Percentiles rank a stretch among this genome's conserved stretches.
Evolutionary conservation across 495 filamentous ascomycete species (phyloP).

Genomic region (Lophium mytilinum): DNA sequence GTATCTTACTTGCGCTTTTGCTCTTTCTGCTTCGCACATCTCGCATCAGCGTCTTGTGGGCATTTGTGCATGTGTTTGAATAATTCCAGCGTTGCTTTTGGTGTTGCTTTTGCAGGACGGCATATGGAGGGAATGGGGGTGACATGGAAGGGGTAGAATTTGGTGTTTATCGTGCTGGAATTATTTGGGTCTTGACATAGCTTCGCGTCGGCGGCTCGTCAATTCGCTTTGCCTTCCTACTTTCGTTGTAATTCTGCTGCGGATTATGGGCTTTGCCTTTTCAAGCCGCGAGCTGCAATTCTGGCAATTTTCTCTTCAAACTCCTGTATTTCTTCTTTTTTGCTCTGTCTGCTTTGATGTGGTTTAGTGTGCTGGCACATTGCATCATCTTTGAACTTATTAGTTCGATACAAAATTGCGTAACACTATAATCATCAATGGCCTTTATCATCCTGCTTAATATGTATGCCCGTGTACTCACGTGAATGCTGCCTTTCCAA

Average conservation of each 20-base stretch:
- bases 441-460: too few relatives aligned
- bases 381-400: not conserved
- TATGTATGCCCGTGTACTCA: too few relatives aligned
- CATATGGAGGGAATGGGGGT: not conserved
- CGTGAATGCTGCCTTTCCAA: too few relatives aligned
- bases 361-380: constrained; percentile 6
- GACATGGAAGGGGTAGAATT: not conserved
- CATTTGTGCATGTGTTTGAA: constrained; percentile 1
- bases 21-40: constrained; percentile 9
- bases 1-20: constrained; percentile 10
- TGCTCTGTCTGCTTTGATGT: constrained; percentile 13
- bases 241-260: constrained; percentile 48
- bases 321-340: constrained; percentile 11
- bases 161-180: not conserved
- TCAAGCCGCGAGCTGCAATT: constrained; percentile 32
- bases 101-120: not conserved
- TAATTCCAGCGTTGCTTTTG: constrained; percentile 1
- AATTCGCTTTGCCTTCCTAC: constrained; percentile 28
- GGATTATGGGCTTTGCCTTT: constrained; percentile 32
- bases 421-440: not conserved
- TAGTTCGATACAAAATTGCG: not conserved
- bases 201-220: not conserved
- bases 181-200: not conserved
- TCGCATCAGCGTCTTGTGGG: not conserved
- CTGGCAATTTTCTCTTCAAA: constrained; percentile 22